Conservation (phyloP, 331 rosid species). For the Quercus phellos region DNA sequence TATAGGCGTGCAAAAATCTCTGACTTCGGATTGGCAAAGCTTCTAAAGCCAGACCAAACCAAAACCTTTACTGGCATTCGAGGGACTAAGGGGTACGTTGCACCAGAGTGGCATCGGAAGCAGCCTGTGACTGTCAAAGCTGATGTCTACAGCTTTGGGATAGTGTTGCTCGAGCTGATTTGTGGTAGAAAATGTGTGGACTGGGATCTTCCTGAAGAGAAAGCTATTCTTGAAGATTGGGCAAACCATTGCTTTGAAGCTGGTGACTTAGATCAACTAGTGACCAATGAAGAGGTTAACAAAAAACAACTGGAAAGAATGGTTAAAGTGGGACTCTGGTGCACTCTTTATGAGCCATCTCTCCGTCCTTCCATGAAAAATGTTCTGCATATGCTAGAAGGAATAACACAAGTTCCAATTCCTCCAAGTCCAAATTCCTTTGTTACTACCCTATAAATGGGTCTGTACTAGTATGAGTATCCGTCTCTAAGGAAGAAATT, state of each 20-base stretch:
- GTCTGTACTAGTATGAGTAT: too few species aligned
- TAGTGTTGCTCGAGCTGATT: constrained; percentile 36
- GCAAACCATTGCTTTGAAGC: constrained; percentile 1
- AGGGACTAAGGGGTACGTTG: constrained; percentile 54
- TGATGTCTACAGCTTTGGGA: constrained; percentile 48
- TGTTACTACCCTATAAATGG: neutral
- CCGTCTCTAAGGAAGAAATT: too few species aligned
- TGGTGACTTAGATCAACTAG: neutral
- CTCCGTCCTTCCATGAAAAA: constrained; percentile 17
- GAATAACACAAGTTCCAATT: neutral
- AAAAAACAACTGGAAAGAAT: neutral
- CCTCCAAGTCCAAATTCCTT: constrained; percentile 8
- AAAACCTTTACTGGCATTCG: constrained; percentile 35
- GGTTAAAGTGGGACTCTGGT: constrained; percentile 16
- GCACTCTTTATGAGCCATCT: constrained; percentile 10
- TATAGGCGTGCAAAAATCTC: constrained; percentile 36
- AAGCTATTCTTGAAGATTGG: constrained; percentile 10
- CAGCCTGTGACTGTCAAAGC: constrained; percentile 38
- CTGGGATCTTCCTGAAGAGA: neutral
- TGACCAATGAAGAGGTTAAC: neutral
- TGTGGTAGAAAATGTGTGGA: constrained; percentile 36
- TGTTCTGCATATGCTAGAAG: constrained; percentile 18
- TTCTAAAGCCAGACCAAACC: constrained; percentile 43
- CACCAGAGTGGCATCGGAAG: constrained; percentile 43
- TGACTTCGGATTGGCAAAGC: constrained; percentile 55